phyloP scores from a whole-genome alignment of 305 asterid genomes.

The Lippia alba region DNA sequence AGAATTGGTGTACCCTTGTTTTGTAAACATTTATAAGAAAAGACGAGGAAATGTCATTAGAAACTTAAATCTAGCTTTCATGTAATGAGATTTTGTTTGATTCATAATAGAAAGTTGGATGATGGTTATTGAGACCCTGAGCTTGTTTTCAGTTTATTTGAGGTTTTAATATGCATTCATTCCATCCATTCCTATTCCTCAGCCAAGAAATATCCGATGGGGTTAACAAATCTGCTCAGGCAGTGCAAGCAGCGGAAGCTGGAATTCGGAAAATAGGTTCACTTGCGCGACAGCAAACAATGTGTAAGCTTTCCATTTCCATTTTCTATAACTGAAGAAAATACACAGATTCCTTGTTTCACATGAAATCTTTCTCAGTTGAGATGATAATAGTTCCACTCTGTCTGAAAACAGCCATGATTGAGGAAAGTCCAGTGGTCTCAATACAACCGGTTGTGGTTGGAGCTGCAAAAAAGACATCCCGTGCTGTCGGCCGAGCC shows the following conservation, averaged over 20 bases:
- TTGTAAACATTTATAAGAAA: slow-evolving; percentile 4
- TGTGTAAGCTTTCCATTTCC: slow-evolving; percentile 57
- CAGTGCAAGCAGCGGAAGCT: slow-evolving; percentile 91
- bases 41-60: background rate
- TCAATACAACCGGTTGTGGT: slow-evolving; percentile 83
- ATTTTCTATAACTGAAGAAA: slow-evolving; percentile 9
- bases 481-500: slow-evolving; percentile 80
- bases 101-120: no score
- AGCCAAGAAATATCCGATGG: slow-evolving; percentile 94
- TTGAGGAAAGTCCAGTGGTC: slow-evolving; percentile 87
- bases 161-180: slow-evolving; percentile 28
- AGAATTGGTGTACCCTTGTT: slow-evolving; percentile 7
- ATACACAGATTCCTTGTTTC: background rate
- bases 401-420: slow-evolving; percentile 64
- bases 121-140: no score
- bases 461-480: slow-evolving; percentile 92
- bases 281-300: slow-evolving; percentile 76
- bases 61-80: no score
- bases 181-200: slow-evolving; percentile 36
- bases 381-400: slow-evolving; percentile 19
- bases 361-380: slow-evolving; percentile 2
- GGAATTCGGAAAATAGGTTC: slow-evolving; percentile 88
- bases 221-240: slow-evolving; percentile 88
- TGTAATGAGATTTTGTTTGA: no score
- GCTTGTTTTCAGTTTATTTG: no score